phyloP scores from a whole-genome alignment of 2,329 filamentous ascomycete species.

The Hyphodiscus sp. region DNA sequence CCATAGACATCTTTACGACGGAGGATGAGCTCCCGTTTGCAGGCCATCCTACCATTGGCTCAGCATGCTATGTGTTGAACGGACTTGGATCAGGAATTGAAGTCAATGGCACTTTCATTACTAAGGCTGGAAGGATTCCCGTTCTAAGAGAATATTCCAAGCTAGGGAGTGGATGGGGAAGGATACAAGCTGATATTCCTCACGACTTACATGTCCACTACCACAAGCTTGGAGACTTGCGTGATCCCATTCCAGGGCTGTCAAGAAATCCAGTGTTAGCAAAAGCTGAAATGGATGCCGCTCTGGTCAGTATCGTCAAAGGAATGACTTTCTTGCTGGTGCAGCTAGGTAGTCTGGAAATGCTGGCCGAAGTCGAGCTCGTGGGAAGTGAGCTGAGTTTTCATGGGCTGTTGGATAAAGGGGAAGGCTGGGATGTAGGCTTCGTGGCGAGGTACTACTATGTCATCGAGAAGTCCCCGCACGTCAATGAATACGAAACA shows the following conservation, averaged over 20 bases:
- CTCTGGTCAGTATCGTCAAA: slow-evolving; percentile 58
- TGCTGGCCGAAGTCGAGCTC: slow-evolving; percentile 21
- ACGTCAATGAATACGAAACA: slow-evolving; percentile 47
- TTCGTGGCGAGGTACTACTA: slow-evolving; percentile 34
- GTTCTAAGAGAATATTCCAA: slow-evolving; percentile 26
- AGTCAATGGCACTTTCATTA: slow-evolving; percentile 20
- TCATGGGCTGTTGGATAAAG: slow-evolving; percentile 36
- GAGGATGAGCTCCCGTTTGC: slow-evolving; percentile 51
- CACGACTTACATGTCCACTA: background rate
- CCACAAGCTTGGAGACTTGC: background rate
- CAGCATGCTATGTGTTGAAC: slow-evolving; percentile 36
- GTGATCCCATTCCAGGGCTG: too few species aligned
- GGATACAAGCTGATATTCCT: background rate
- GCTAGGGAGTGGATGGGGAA: slow-evolving; percentile 4
- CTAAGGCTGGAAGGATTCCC: slow-evolving; percentile 50
- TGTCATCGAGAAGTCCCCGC: slow-evolving; percentile 6
- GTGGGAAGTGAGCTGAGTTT: slow-evolving; percentile 28
- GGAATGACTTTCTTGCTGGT: slow-evolving; percentile 68
- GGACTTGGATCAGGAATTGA: slow-evolving; percentile 39
- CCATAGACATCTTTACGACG: slow-evolving; percentile 53
- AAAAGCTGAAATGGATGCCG: slow-evolving; percentile 38
- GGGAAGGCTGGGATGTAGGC: slow-evolving; percentile 43
- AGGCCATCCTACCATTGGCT: slow-evolving; percentile 55
- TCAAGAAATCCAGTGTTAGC: slow-evolving; percentile 16
- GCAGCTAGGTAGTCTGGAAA: slow-evolving; percentile 52